Evolutionary conservation across 148 eudicot genomes (phyloP).

Genomic region (Camellia lanceoleosa): DNA sequence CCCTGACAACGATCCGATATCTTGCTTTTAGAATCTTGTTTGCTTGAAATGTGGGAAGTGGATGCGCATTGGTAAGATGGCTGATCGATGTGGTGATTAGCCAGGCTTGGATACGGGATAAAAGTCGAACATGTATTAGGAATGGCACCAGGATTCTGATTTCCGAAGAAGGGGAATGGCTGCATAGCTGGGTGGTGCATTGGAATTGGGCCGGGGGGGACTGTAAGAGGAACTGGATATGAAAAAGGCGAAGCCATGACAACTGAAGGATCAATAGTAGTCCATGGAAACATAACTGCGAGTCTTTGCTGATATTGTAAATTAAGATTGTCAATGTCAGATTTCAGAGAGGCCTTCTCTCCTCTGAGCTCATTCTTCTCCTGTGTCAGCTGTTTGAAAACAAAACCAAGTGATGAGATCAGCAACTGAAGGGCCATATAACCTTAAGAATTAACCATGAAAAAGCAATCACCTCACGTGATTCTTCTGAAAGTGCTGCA

Average conservation of each 20-base stretch:
- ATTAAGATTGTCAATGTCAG: conserved; percentile 57
- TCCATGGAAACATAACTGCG: conserved; percentile 56
- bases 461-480: conserved; percentile 47
- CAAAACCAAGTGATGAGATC: conserved; percentile 18
- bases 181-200: conserved; percentile 61
- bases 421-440: conserved; percentile 13
- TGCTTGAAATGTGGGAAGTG: conserved; percentile 37
- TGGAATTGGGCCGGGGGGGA: conserved; percentile 46
- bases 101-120: conserved; percentile 39
- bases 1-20: conserved; percentile 26
- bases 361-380: conserved; percentile 72
- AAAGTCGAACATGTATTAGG: conserved; percentile 40
- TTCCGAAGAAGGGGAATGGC: conserved; percentile 51
- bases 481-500: conserved; percentile 52
- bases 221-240: conserved; percentile 48
- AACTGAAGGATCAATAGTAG: conserved; percentile 52
- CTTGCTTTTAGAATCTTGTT: conserved; percentile 41
- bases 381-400: conserved; percentile 49
- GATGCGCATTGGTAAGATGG: conserved; percentile 34
- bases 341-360: conserved; percentile 58
- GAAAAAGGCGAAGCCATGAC: conserved; percentile 53
- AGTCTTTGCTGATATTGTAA: conserved; percentile 54
- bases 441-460: conserved; percentile 16
- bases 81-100: conserved; percentile 40
- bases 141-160: conserved; percentile 40